These are phyloP conservation scores for Scheffersomyces insectosa DNA, from an alignment of 1,139 yeast genomes.

Conservation along the genomic window DNA sequence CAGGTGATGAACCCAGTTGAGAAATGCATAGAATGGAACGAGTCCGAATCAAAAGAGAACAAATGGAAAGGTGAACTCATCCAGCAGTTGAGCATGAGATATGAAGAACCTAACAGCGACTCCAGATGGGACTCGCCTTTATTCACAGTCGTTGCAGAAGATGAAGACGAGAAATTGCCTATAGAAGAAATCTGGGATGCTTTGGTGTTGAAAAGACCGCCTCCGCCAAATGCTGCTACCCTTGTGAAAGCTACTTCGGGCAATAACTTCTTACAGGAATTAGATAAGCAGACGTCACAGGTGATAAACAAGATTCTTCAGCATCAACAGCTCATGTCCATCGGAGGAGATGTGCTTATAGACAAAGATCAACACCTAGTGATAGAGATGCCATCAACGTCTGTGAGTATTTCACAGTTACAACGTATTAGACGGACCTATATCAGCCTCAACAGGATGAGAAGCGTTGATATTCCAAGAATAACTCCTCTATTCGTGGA, in stretches of 20 bases:
- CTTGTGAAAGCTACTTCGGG: slow-evolving; percentile 70
- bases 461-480: slow-evolving; percentile 66
- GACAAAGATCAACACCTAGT: slow-evolving; percentile 35
- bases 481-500: slow-evolving; percentile 74
- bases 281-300: slow-evolving; percentile 70
- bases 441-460: slow-evolving; percentile 73
- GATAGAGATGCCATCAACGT: slow-evolving; percentile 64
- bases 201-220: slow-evolving; percentile 60
- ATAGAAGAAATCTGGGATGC: slow-evolving; percentile 73
- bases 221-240: slow-evolving; percentile 78
- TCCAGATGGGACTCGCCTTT: slow-evolving; percentile 95
- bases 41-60: slow-evolving; percentile 14
- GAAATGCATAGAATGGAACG: slow-evolving; percentile 65
- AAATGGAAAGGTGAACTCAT: slow-evolving; percentile 73
- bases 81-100: slow-evolving; percentile 74
- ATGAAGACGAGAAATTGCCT: slow-evolving; percentile 52
- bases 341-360: slow-evolving; percentile 52
- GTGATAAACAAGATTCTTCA: slow-evolving; percentile 61
- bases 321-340: slow-evolving; percentile 56
- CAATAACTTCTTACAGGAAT: slow-evolving; percentile 73
- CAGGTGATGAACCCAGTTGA: slow-evolving; percentile 73
- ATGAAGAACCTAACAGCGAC: slow-evolving; percentile 88
- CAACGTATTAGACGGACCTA: slow-evolving; percentile 85
- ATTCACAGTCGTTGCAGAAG: slow-evolving; percentile 65
- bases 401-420: slow-evolving; percentile 71